Evolutionary conservation across 2,329 filamentous ascomycete species (phyloP).

Genomic region (Pseudovirgaria hyperparasitica): DNA sequence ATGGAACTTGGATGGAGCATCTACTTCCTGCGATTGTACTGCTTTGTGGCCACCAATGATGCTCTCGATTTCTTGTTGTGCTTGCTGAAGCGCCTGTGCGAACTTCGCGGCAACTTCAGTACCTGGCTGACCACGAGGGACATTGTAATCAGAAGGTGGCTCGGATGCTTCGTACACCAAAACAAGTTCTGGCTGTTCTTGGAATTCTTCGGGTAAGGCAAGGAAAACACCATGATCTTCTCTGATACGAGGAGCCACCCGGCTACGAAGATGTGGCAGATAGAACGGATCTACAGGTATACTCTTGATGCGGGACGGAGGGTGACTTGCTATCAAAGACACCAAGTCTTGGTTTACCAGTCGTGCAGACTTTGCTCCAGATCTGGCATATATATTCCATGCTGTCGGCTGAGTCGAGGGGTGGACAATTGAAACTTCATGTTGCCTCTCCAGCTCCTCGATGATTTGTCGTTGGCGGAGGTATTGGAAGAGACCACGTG

Average conservation of each 20-base stretch:
- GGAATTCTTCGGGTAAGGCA: constrained; percentile 53
- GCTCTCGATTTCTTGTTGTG: constrained; percentile 42
- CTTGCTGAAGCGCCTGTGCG: constrained; percentile 44
- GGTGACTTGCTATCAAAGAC: constrained; percentile 59
- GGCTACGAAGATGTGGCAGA: constrained; percentile 56
- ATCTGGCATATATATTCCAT: constrained; percentile 81
- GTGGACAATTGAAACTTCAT: constrained; percentile 79
- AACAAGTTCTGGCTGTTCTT: constrained; percentile 49
- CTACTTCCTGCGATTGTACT: constrained; percentile 40
- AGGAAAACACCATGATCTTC: constrained; percentile 60
- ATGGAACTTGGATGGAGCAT: constrained; percentile 47
- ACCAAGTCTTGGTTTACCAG: constrained; percentile 64
- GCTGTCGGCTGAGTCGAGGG: constrained; percentile 56
- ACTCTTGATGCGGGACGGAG: constrained; percentile 56
- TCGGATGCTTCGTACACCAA: constrained; percentile 63
- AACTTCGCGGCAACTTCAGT: constrained; percentile 42
- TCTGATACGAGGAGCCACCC: constrained; percentile 51
- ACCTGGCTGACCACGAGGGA: constrained; percentile 44
- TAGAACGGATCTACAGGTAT: constrained; percentile 67
- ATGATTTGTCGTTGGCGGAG: constrained; percentile 71
- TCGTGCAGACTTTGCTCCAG: constrained; percentile 64
- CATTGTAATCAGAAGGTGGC: constrained; percentile 36
- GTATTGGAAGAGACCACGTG: constrained; percentile 77
- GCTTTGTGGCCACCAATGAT: constrained; percentile 42
- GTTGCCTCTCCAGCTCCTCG: constrained; percentile 64